Base-by-base conservation (phyloP, 2,329 filamentous ascomycete genomes). In the Trematosphaeria pertusa region DNA sequence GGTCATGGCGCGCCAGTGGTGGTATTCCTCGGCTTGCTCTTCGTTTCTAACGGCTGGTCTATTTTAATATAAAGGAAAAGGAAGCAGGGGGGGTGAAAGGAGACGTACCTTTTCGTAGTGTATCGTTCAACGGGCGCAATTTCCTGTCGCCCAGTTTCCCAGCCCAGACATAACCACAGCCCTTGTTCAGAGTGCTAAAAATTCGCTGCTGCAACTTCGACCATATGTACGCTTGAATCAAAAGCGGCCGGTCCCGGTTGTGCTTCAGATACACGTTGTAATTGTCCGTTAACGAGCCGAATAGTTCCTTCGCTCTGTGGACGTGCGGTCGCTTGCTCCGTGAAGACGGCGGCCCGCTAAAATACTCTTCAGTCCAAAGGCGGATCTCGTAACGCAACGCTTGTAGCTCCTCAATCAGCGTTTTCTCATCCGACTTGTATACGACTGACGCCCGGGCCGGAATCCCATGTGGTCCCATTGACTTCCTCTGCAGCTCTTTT, bases 191-290 rank as follows among this genome's bases (percentile, higher is more conserved):
- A 19, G 61, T 70, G 55, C 59, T 70, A 54, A 72, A 72, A 31
- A 72, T 64, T 32, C 65, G 66, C n/a, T 64, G 59, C 26, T 71
- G 69, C n/a, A 72, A 45, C 32, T 55, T 64, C 30, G 58, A 66
- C 69, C 69, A 72, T 2, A 72, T 38, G 39, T 65, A 71, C 4
- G 66, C 61, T 48, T 72, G 69, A n/a, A 72, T 62, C 14, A 72
- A 50, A 11, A 70, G 58, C 10, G 69, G 69, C 3, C 69, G 58
- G 21, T 72, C 67, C 2, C 53, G 53, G 1, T 53, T 46, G 37
- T 69, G 54, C 40, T 67, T 67, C 18, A 72, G 59, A 47, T 72
- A 72, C 1, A 58, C 43, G 10, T 48, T 43, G 46, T 67, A 67
- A 44, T 72, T 70, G 46, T 71, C 67, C 4, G 66, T 65, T 12